Conservation (phyloP, 2,329 filamentous ascomycete genomes). For the Alternaria longipes region DNA sequence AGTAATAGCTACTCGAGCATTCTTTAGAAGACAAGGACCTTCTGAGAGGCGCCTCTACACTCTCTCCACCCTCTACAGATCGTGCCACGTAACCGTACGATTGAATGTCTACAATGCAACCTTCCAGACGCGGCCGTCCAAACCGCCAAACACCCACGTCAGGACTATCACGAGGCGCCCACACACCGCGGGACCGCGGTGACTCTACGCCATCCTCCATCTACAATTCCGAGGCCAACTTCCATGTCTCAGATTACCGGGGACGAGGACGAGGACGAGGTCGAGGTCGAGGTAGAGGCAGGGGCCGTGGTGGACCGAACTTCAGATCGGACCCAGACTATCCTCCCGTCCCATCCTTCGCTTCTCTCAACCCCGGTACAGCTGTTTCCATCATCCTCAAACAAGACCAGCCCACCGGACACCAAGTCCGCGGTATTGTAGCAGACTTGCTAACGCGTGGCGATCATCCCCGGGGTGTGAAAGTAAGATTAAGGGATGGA, state of each 20-base stretch:
- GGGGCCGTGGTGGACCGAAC: conserved; percentile 13
- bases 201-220: conserved; percentile 2
- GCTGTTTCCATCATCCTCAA: conserved; percentile 78
- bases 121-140: conserved; percentile 29
- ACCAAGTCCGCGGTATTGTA: conserved; percentile 73
- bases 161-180: conserved; percentile 10
- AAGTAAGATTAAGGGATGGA: conserved; percentile 76
- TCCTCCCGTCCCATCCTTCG: conserved; percentile 33
- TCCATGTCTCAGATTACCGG: conserved; percentile 2
- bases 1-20: too few relatives aligned
- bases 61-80: too few relatives aligned
- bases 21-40: too few relatives aligned
- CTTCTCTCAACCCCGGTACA: conserved; percentile 65
- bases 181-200: background rate
- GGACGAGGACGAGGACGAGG: conserved; percentile 14
- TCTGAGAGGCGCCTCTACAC: too few relatives aligned
- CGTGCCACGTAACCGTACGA: background rate
- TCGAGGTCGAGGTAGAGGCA: conserved; percentile 1
- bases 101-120: conserved; percentile 5
- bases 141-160: conserved; percentile 41
- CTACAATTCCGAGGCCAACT: background rate
- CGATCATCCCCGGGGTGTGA: conserved; percentile 80
- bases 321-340: conserved; percentile 17
- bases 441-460: conserved; percentile 74
- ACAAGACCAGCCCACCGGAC: conserved; percentile 76